phyloP scores from a whole-genome alignment of 2,329 filamentous ascomycete genomes.

The Aaosphaeria arxii region DNA sequence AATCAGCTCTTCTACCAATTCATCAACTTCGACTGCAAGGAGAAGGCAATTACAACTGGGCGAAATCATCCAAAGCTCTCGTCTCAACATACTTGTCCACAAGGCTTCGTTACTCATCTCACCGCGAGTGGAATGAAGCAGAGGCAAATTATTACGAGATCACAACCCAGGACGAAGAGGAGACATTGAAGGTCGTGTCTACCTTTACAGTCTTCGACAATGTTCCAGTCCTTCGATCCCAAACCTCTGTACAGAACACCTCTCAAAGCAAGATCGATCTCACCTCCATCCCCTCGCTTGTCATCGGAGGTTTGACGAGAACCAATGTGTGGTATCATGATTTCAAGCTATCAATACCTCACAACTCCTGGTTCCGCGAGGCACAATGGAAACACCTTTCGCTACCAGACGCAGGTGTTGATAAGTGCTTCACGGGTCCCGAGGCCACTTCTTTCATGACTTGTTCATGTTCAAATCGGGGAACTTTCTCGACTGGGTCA shows the following conservation, averaged over 20 bases:
- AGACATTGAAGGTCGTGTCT: background rate
- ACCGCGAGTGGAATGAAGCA: background rate
- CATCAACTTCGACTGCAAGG: constrained; percentile 2
- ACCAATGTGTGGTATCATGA: constrained; percentile 1
- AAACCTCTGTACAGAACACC: constrained; percentile 1
- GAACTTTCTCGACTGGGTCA: constrained; percentile 1
- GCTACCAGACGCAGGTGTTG: constrained; percentile 1
- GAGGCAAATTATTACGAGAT: constrained; percentile 1
- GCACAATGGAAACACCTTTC: constrained; percentile 1
- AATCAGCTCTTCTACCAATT: background rate
- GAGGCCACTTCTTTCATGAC: background rate
- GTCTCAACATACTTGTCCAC: background rate
- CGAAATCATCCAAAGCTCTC: constrained; percentile 2
- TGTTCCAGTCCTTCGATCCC: constrained; percentile 1
- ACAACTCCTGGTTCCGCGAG: constrained; percentile 4
- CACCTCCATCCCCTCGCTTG: constrained; percentile 1
- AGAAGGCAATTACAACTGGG: constrained; percentile 1
- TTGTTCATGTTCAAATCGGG: constrained; percentile 1
- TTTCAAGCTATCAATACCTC: background rate
- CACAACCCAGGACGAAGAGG: background rate
- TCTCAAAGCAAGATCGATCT: background rate
- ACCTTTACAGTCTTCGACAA: constrained; percentile 1
- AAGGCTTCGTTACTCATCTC: background rate
- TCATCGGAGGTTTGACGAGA: constrained; percentile 1
- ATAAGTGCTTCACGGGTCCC: background rate